Evolutionary conservation across 805 yeast genomes (phyloP).

Genomic region (Lipomyces kockii): DNA sequence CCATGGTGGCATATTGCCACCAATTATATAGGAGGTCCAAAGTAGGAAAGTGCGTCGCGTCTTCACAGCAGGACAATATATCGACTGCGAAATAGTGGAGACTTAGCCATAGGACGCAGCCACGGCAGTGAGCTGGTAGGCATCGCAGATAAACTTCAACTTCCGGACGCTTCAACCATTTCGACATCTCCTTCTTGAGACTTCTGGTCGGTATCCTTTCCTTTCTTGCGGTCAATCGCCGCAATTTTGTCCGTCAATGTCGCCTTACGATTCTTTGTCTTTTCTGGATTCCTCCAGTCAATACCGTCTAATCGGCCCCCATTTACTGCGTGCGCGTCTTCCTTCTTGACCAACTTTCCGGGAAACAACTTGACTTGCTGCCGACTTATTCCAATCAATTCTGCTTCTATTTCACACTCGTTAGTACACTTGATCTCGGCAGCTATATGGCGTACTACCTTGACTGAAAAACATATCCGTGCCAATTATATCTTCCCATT

Average conservation of each 20-base stretch:
- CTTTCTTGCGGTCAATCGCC: slow-evolving; percentile 14
- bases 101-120: background rate
- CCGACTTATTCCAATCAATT: slow-evolving; percentile 25
- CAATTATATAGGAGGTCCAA: background rate
- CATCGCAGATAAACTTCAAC: background rate
- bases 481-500: slow-evolving; percentile 32
- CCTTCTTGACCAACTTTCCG: slow-evolving; percentile 25
- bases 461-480: slow-evolving; percentile 32
- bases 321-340: slow-evolving; percentile 13
- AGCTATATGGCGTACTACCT: slow-evolving; percentile 11
- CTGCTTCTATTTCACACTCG: slow-evolving; percentile 12
- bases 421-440: background rate
- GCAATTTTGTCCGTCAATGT: slow-evolving; percentile 27
- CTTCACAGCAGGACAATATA: background rate
- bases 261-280: slow-evolving; percentile 8
- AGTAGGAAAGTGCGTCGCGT: background rate
- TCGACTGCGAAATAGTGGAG: background rate
- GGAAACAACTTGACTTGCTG: slow-evolving; percentile 25
- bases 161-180: slow-evolving; percentile 11
- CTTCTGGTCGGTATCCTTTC: background rate
- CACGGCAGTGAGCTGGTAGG: background rate
- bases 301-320: slow-evolving; percentile 20
- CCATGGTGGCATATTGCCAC: background rate
- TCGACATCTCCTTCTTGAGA: slow-evolving; percentile 1
- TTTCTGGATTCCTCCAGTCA: slow-evolving; percentile 24